Evolutionary conservation across 768 basidiomycete species (phyloP).

Genomic region (Panellus pusillus): DNA sequence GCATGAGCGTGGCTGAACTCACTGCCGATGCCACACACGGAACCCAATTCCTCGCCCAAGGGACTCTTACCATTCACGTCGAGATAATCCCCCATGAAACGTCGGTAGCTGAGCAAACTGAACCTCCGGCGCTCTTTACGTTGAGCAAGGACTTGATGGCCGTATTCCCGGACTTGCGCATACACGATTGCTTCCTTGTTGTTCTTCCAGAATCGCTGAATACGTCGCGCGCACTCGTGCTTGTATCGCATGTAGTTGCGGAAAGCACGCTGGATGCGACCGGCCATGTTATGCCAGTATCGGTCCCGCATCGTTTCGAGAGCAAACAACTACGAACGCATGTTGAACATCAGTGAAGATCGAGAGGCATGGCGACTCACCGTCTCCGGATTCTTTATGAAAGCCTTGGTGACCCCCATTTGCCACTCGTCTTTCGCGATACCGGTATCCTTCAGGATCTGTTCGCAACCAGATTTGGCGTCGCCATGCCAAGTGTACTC

Average conservation of each 20-base stretch:
- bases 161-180: constrained; percentile 89
- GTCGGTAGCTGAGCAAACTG: constrained; percentile 89
- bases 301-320: constrained; percentile 98
- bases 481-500: constrained; percentile 98
- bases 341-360: neutral
- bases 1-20: constrained; percentile 27
- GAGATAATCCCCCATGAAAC: constrained; percentile 96
- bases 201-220: constrained; percentile 98
- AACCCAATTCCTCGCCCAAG: constrained; percentile 72
- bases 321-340: constrained; percentile 78
- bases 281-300: constrained; percentile 99
- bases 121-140: constrained; percentile 93
- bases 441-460: constrained; percentile 92
- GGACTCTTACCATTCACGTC: constrained; percentile 81
- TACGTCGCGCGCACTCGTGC: constrained; percentile 90
- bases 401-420: constrained; percentile 98
- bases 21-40: constrained; percentile 76
- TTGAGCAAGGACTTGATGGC: constrained; percentile 87
- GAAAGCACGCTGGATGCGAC: constrained; percentile 93
- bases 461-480: constrained; percentile 85
- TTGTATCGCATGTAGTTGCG: constrained; percentile 95
- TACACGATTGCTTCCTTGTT: constrained; percentile 94
- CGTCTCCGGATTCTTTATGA: constrained; percentile 99
- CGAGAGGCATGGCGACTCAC: constrained; percentile 42
- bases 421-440: constrained; percentile 99